These are phyloP conservation scores for Xylariaceae sp. DNA, from an alignment of 2,329 filamentous ascomycete species.

Conservation along the genomic window DNA sequence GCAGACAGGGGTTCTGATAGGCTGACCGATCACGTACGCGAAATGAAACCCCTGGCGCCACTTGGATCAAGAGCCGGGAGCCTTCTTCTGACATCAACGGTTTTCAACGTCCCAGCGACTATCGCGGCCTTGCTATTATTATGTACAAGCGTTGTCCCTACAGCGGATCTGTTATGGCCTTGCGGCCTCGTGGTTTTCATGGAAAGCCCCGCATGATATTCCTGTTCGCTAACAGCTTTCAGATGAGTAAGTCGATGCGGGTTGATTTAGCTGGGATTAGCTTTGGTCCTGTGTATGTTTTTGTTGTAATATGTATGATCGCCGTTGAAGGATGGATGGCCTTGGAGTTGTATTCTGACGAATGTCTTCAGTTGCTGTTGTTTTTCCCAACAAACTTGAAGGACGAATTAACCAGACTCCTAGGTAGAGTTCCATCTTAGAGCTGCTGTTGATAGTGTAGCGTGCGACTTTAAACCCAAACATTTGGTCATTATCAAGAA, in stretches of 20 bases:
- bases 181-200: background rate
- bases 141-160: background rate
- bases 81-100: background rate
- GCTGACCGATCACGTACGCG: conserved; percentile 4
- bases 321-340: background rate
- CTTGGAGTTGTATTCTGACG: no score
- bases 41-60: conserved; percentile 18
- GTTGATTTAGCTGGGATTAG: background rate
- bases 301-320: background rate
- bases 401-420: no score
- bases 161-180: background rate
- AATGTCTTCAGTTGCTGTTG: no score
- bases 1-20: conserved; percentile 19
- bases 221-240: background rate
- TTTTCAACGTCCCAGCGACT: background rate
- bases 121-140: no score
- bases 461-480: no score
- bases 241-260: background rate
- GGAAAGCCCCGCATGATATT: background rate
- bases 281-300: background rate
- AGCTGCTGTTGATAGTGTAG: no score
- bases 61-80: conserved; percentile 5
- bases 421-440: no score
- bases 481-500: no score
- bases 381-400: no score